Evolutionary conservation across 2,329 filamentous ascomycete species (phyloP), one percentile per base, ranked within the genome.

Genomic region (Aspergillus tanneri): DNA sequence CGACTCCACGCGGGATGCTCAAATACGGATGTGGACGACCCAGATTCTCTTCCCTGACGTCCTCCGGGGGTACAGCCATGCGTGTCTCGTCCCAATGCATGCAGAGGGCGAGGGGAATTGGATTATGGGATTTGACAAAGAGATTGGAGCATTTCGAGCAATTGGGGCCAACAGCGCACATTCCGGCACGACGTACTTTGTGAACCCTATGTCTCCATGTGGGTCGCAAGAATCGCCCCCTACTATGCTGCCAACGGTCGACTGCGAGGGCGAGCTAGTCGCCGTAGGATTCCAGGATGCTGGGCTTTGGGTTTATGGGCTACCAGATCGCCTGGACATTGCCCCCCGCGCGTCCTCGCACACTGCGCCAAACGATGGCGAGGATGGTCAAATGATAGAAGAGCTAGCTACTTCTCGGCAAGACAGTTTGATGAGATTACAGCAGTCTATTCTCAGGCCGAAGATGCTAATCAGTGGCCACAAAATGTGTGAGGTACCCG

Each of bases 31-130:
- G 62, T 93, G 88, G 88, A 92, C 88, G 5, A 90, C 87, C 0
- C 90, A 90, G 25, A 91, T 93, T 37, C 72, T 93, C 3, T 92
- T 92, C 47, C 88, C 88, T 3, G 88, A 90, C 57, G 85, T 83
- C n/a, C 89, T 85, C 56, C 81, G 83, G 41, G 85, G 88, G 56
- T 90, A 87, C 62, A 90, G 86, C 57, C 87, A 91, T 68, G 86
- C 87, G 16, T 83, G 87, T 1, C 68, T 92, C 37, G 72, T 92
- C 12, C 71, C 74, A 16, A 64, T 66, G 25, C 71, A 72, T 46
- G 67, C 67, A n/a, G 74, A 75, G 49, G 65, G 67, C 28, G 87
- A 90, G 65, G 83, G 86, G 21, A 80, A 76, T 51, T 92, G 87
- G 86, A 81, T 87, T 0, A 86, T 92, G 57, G 85, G 87, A 1